These are phyloP conservation scores for Paramyrothecium sp. DNA, from an alignment of 2,329 filamentous ascomycete species.

Conservation along the genomic window DNA sequence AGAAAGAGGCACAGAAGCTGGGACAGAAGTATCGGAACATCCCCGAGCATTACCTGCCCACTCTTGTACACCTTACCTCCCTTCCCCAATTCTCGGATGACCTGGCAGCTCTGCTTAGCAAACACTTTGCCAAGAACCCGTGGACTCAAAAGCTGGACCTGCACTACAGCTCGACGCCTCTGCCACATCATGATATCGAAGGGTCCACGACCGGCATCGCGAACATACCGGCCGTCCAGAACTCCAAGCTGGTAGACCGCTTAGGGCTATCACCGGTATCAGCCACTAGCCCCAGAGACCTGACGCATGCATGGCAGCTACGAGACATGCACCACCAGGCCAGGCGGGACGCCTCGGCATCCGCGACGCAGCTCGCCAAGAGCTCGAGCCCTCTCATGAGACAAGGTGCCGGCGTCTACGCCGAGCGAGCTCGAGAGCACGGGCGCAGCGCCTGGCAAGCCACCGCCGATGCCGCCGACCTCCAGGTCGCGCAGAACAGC, in stretches of 20 bases:
- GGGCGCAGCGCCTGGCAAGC: conserved; percentile 55
- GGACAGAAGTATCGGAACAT: conserved; percentile 38
- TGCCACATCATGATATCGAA: conserved; percentile 29
- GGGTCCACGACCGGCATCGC: conserved; percentile 15
- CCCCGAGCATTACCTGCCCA: conserved; percentile 39
- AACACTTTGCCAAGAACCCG: conserved; percentile 38
- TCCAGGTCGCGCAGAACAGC: conserved; percentile 68
- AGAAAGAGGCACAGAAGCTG: conserved; percentile 29
- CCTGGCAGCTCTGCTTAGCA: conserved; percentile 38
- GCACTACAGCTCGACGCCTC: conserved; percentile 35
- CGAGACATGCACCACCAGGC: conserved; percentile 26
- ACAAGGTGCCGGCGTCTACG: conserved; percentile 75
- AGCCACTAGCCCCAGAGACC: conserved; percentile 11
- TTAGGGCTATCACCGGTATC: background rate
- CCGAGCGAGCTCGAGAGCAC: conserved; percentile 66
- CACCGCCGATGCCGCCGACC: conserved; percentile 67
- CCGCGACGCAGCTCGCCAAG: conserved; percentile 40
- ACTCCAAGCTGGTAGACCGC: conserved; percentile 7
- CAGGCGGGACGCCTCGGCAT: conserved; percentile 27
- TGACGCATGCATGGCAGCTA: conserved; percentile 24
- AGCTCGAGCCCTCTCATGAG: conserved; percentile 73
- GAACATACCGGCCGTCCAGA: conserved; percentile 5
- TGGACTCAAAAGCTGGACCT: conserved; percentile 34
- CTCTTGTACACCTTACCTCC: conserved; percentile 39
- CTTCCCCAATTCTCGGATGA: conserved; percentile 34